These are phyloP conservation scores for Fraxinus sp. DNA, from an alignment of 305 asterid species.

Conservation along the genomic window DNA sequence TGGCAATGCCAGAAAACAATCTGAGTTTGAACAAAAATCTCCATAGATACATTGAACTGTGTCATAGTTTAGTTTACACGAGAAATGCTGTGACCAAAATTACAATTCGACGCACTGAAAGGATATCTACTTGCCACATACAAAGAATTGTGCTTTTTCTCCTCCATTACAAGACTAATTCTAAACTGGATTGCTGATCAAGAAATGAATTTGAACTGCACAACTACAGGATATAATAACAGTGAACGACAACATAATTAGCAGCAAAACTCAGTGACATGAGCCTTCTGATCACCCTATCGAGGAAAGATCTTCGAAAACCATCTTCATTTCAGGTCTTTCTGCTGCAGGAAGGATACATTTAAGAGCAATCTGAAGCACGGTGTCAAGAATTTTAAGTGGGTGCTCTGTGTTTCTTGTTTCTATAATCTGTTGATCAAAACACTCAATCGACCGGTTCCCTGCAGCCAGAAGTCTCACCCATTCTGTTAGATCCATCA, in stretches of 20 bases:
- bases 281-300: constrained; percentile 20
- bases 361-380: constrained; percentile 62
- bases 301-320: constrained; percentile 59
- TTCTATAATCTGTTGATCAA: constrained; percentile 44
- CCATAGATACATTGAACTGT: not conserved
- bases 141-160: not conserved
- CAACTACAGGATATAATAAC: not conserved
- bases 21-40: not conserved
- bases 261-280: constrained; percentile 17
- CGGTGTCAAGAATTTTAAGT: constrained; percentile 35
- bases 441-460: constrained; percentile 58
- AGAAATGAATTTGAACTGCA: constrained; percentile 10
- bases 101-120: not conserved
- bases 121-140: not conserved
- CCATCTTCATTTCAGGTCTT: constrained; percentile 67
- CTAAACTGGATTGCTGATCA: not conserved
- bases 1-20: not conserved
- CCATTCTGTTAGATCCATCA: constrained; percentile 75
- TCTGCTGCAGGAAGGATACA: constrained; percentile 76
- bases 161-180: not conserved
- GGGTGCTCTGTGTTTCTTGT: constrained; percentile 20
- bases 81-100: not conserved
- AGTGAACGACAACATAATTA: constrained; percentile 14
- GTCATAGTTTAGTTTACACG: not conserved
- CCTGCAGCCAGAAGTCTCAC: constrained; percentile 55